Evolutionary conservation across 2,329 filamentous ascomycete genomes (phyloP).

Genomic region (Waltergamsia citrina): DNA sequence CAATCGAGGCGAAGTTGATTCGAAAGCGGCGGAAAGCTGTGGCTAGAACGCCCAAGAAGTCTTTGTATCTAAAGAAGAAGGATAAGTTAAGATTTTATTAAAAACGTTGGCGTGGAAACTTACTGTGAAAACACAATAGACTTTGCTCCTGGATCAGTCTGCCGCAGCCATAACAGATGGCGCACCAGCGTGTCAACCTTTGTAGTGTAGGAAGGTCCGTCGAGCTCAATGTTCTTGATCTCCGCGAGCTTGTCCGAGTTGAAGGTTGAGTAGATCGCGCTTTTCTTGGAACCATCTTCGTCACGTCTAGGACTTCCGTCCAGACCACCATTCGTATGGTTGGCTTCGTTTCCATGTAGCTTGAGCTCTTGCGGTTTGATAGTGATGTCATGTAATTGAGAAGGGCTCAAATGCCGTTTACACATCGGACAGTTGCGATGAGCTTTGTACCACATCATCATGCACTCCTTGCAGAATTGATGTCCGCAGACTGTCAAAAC

Average conservation of each 20-base stretch:
- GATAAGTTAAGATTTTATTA: neutral
- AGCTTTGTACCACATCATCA: conserved; percentile 65
- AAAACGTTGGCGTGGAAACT: conserved; percentile 7
- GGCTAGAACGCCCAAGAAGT: conserved; percentile 67
- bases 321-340: neutral
- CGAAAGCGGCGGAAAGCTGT: conserved; percentile 61
- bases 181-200: conserved; percentile 80
- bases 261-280: conserved; percentile 68
- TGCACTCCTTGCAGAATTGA: conserved; percentile 83
- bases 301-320: neutral
- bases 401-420: conserved; percentile 55
- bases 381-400: conserved; percentile 76
- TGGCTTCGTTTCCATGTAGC: conserved; percentile 35
- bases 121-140: conserved; percentile 87
- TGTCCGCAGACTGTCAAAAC: conserved; percentile 84
- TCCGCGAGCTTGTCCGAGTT: conserved; percentile 60
- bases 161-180: conserved; percentile 77
- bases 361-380: conserved; percentile 68
- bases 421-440: conserved; percentile 78
- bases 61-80: conserved; percentile 42
- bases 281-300: conserved; percentile 16
- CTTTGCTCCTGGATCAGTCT: conserved; percentile 78
- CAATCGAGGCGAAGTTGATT: conserved; percentile 66
- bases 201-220: conserved; percentile 68
- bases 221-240: conserved; percentile 73